Conservation (phyloP, 441 rosid genomes). For the Hura crepitans region DNA sequence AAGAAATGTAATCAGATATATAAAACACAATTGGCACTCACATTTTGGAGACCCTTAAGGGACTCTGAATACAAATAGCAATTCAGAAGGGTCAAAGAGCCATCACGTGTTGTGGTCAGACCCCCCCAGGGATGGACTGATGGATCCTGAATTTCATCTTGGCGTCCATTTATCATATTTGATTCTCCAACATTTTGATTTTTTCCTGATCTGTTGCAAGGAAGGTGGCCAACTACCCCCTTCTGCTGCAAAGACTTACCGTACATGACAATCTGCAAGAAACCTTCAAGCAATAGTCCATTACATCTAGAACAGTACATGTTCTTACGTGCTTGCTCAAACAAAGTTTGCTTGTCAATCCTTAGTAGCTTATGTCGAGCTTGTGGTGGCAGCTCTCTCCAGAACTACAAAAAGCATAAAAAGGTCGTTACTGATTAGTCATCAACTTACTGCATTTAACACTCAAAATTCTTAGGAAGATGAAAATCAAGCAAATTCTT, state of each 20-base stretch:
- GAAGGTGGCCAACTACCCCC: constrained; percentile 38
- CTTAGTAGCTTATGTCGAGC: constrained; percentile 63
- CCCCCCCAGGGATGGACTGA: constrained; percentile 96
- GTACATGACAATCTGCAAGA: constrained; percentile 78
- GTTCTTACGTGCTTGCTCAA: constrained; percentile 91
- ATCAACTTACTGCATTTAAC: background rate
- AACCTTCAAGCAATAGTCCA: constrained; percentile 80
- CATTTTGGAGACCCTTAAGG: constrained; percentile 66
- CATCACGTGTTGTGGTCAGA: constrained; percentile 71
- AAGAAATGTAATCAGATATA: constrained; percentile 4
- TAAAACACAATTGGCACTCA: constrained; percentile 35
- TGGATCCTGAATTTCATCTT: constrained; percentile 73
- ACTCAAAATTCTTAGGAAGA: constrained; percentile 1
- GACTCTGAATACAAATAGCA: constrained; percentile 72
- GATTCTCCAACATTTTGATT: constrained; percentile 37
- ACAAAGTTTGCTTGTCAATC: constrained; percentile 79
- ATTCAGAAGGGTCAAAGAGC: constrained; percentile 67
- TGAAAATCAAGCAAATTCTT: background rate
- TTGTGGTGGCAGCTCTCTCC: constrained; percentile 64
- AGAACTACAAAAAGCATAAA: constrained; percentile 47
- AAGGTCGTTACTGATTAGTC: background rate
- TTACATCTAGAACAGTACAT: constrained; percentile 93
- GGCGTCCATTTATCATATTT: constrained; percentile 35
- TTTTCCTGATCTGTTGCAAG: constrained; percentile 37
- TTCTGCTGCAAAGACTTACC: constrained; percentile 74